Conservation (phyloP, 1,284 basidiomycete species). For the Fomitopsis betulina region DNA sequence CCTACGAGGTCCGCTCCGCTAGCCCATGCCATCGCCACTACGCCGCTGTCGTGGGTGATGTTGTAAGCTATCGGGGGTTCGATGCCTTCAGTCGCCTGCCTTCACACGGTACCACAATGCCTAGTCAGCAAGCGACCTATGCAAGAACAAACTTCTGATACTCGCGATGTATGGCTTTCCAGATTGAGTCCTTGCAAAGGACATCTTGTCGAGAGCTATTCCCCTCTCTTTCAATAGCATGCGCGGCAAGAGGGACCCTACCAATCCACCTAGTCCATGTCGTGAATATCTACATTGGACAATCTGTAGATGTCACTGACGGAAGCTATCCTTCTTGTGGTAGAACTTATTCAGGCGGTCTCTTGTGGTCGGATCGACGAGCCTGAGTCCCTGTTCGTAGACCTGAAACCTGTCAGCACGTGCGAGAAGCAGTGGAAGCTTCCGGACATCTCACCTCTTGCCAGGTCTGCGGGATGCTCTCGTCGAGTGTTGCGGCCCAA, state of each 20-base stretch:
- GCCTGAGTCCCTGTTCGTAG: constrained; percentile 48
- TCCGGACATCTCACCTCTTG: background rate
- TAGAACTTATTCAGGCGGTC: constrained; percentile 59
- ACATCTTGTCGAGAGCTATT: constrained; percentile 39
- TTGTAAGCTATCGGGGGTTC: constrained; percentile 66
- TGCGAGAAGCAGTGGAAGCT: background rate
- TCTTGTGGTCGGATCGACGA: constrained; percentile 51
- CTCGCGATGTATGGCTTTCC: constrained; percentile 74
- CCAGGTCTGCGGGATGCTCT: background rate
- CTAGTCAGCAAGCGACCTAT: background rate
- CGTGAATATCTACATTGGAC: background rate
- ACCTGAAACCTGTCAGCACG: constrained; percentile 38
- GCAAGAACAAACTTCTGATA: constrained; percentile 7
- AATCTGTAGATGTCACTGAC: constrained; percentile 36
- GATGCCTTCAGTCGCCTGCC: constrained; percentile 39
- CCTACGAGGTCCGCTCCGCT: constrained; percentile 39
- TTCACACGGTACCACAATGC: background rate
- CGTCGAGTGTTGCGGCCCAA: background rate
- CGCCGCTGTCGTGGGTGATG: constrained; percentile 71
- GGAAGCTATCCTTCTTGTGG: constrained; percentile 66
- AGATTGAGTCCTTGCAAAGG: constrained; percentile 49
- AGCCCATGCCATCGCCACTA: constrained; percentile 65
- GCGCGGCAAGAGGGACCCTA: constrained; percentile 67
- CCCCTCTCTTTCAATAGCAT: constrained; percentile 54
- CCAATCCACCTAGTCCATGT: constrained; percentile 52